Percentiles rank a stretch among this genome's conserved stretches.
Evolutionary conservation across 2,329 filamentous ascomycete species (phyloP).

Genomic region (Talaromyces sp.): DNA sequence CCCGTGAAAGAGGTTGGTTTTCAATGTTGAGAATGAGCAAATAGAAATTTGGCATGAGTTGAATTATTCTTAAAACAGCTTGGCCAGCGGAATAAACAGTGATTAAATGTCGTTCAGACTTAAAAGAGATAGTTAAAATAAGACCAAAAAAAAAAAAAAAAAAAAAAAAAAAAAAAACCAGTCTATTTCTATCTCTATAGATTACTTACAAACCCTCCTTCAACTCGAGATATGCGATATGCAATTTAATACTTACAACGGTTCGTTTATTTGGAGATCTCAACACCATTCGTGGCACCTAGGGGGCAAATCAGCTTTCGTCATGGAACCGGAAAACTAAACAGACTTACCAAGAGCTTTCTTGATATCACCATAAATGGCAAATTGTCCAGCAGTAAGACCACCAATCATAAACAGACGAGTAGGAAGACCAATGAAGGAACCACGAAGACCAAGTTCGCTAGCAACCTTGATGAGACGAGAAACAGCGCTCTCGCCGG

Average conservation of each 20-base stretch:
- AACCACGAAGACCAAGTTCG: slow-evolving; percentile 75
- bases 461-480: slow-evolving; percentile 82
- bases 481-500: slow-evolving; percentile 75
- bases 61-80: too few relatives aligned
- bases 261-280: background rate
- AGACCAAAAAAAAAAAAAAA: too few relatives aligned
- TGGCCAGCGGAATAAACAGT: too few relatives aligned
- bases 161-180: too few relatives aligned
- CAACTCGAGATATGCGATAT: background rate
- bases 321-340: background rate
- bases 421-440: slow-evolving; percentile 74
- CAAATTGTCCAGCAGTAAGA: slow-evolving; percentile 74
- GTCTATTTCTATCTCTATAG: too few relatives aligned
- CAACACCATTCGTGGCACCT: background rate
- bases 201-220: too few relatives aligned
- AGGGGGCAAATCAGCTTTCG: background rate
- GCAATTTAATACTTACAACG: background rate
- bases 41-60: too few relatives aligned
- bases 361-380: slow-evolving; percentile 65
- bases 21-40: too few relatives aligned
- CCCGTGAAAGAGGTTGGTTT: too few relatives aligned
- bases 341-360: background rate
- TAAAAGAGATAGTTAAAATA: too few relatives aligned
- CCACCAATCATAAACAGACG: slow-evolving; percentile 71
- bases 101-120: too few relatives aligned